Evolutionary conservation across 169 alveolate genomes (phyloP).

Genomic region (Sarcocystis neurona): DNA sequence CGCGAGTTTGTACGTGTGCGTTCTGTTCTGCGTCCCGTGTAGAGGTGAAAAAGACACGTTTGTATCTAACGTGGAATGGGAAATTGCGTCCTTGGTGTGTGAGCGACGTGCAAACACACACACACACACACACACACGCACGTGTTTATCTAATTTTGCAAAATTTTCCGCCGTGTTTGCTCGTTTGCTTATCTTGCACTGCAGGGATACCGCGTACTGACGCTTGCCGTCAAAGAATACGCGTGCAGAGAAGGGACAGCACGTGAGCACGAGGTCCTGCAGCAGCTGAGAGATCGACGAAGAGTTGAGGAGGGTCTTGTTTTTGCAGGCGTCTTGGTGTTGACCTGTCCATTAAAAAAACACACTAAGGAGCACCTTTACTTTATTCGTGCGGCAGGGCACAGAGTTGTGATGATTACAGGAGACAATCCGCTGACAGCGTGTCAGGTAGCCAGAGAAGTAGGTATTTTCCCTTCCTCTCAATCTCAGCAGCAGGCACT

Average conservation of each 20-base stretch:
- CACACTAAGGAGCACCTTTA: slow-evolving; percentile 86
- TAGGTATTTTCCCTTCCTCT: slow-evolving; percentile 66
- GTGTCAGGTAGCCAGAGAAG: slow-evolving; percentile 92
- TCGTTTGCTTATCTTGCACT: slow-evolving; percentile 69
- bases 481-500: slow-evolving; percentile 22
- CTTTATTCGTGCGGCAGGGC: slow-evolving; percentile 83
- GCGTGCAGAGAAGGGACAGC: neutral
- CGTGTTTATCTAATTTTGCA: too few species aligned
- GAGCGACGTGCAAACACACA: neutral
- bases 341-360: slow-evolving; percentile 93
- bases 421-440: slow-evolving; percentile 99
- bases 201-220: slow-evolving; percentile 86
- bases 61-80: too few species aligned
- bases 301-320: slow-evolving; percentile 88
- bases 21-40: too few species aligned
- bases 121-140: neutral
- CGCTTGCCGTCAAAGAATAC: slow-evolving; percentile 70
- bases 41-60: too few species aligned
- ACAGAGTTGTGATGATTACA: slow-evolving; percentile 92
- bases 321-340: slow-evolving; percentile 93
- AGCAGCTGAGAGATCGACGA: slow-evolving; percentile 72
- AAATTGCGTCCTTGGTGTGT: too few species aligned
- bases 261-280: neutral
- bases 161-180: too few species aligned
- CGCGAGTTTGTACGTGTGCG: too few species aligned